Conservation (phyloP, 2,329 filamentous ascomycete genomes). For the Trichoderma sp. region DNA sequence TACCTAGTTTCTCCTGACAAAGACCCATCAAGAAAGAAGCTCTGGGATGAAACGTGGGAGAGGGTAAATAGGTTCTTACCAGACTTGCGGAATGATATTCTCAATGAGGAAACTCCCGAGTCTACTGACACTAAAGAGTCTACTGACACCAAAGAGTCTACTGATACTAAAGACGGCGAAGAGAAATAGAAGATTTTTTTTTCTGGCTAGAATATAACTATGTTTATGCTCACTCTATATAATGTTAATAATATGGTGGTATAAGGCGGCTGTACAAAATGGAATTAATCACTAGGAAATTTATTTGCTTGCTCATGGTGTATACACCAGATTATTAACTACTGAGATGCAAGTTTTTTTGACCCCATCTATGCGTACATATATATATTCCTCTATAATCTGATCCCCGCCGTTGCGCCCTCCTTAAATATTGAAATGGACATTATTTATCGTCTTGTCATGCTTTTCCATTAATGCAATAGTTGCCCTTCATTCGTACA, state of each 20-base stretch:
- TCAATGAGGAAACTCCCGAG: conserved; percentile 1
- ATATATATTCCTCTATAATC: not conserved
- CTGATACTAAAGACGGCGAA: not conserved
- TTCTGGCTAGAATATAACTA: not conserved
- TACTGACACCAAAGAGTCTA: not conserved
- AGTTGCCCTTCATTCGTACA: not conserved
- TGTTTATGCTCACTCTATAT: not conserved
- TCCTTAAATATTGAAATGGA: not conserved
- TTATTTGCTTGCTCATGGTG: not conserved
- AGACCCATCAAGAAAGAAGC: conserved; percentile 55
- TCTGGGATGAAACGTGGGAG: conserved; percentile 66
- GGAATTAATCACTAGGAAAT: not conserved
- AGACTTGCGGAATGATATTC: conserved; percentile 54
- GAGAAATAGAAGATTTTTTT: not conserved
- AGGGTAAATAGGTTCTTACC: conserved; percentile 66
- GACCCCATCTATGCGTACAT: not conserved
- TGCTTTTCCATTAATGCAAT: not conserved
- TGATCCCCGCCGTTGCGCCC: not conserved
- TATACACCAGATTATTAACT: not conserved
- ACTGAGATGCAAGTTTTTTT: not conserved
- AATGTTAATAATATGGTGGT: not conserved
- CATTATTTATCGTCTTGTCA: not conserved
- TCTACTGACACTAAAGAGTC: not conserved
- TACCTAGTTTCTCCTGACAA: conserved; percentile 72
- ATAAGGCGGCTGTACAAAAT: not conserved